Evolutionary conservation across 306 rosid genomes (phyloP).

Genomic region (Trifolium repens): DNA sequence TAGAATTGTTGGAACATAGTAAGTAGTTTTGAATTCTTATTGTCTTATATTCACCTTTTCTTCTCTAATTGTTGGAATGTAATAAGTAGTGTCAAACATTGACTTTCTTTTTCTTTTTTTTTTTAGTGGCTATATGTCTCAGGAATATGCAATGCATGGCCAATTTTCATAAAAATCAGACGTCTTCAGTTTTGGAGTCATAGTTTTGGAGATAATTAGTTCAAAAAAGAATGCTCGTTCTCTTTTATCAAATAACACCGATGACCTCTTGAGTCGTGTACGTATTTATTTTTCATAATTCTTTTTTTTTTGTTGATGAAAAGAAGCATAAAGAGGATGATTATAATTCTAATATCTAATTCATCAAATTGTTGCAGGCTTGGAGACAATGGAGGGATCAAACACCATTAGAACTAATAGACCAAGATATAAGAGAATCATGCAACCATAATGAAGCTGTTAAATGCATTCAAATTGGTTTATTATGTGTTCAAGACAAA

Average conservation of each 20-base stretch:
- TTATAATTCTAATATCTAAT: neutral
- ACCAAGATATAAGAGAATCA: conserved; percentile 39
- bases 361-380: conserved; percentile 42
- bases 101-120: too few relatives aligned
- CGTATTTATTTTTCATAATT: conserved; percentile 7
- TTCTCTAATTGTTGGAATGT: conserved; percentile 55
- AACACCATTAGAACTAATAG: conserved; percentile 41
- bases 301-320: conserved; percentile 6
- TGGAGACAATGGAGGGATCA: conserved; percentile 58
- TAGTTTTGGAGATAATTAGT: conserved; percentile 47
- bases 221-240: conserved; percentile 42
- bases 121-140: conserved; percentile 50
- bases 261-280: conserved; percentile 47
- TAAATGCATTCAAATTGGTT: conserved; percentile 45
- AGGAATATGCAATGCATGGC: conserved; percentile 48
- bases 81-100: conserved; percentile 43
- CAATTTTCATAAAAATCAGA: conserved; percentile 46
- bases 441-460: conserved; percentile 34
- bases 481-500: conserved; percentile 52
- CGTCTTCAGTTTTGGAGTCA: conserved; percentile 48
- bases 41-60: too few relatives aligned
- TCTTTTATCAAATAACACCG: conserved; percentile 3
- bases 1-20: conserved; percentile 64
- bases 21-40: conserved; percentile 27
- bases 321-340: neutral